phyloP scores from a whole-genome alignment of 208 protist genomes.

The Leishmania tropica region DNA sequence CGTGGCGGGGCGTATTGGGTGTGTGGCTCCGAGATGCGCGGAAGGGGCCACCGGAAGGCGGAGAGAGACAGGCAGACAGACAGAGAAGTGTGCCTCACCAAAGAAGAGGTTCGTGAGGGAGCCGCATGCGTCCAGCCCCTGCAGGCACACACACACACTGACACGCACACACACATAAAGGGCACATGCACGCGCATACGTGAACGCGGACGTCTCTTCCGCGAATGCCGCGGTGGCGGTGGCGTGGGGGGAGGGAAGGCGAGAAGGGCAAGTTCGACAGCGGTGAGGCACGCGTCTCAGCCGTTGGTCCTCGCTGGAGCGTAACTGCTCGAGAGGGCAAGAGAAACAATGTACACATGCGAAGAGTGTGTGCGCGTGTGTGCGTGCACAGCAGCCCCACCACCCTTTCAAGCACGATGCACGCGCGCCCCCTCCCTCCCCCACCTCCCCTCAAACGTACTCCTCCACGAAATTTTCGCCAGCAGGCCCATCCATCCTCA shows the following conservation, averaged over 20 bases:
- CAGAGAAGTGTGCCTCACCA: no score
- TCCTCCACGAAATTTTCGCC: no score
- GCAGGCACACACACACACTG: no score
- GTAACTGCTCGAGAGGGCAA: no score
- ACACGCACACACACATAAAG: not conserved
- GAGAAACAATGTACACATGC: not conserved
- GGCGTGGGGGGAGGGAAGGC: not conserved
- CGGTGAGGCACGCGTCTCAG: no score
- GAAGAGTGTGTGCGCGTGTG: not conserved
- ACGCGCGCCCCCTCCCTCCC: not conserved
- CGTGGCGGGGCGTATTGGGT: not conserved
- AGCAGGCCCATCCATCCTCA: not conserved
- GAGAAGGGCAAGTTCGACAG: not conserved
- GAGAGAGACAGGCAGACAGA: not conserved
- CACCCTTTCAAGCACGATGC: no score
- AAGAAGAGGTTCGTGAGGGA: no score
- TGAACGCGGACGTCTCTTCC: not conserved
- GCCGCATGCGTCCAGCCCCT: no score
- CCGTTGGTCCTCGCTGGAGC: no score
- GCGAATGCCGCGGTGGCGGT: not conserved
- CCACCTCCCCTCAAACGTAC: not conserved
- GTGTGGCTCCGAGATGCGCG: not conserved
- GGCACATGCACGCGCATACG: not conserved
- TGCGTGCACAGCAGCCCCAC: not conserved
- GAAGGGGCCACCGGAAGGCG: not conserved